phyloP scores from a whole-genome alignment of 768 basidiomycete species.

The Thelephora ganbajun region DNA sequence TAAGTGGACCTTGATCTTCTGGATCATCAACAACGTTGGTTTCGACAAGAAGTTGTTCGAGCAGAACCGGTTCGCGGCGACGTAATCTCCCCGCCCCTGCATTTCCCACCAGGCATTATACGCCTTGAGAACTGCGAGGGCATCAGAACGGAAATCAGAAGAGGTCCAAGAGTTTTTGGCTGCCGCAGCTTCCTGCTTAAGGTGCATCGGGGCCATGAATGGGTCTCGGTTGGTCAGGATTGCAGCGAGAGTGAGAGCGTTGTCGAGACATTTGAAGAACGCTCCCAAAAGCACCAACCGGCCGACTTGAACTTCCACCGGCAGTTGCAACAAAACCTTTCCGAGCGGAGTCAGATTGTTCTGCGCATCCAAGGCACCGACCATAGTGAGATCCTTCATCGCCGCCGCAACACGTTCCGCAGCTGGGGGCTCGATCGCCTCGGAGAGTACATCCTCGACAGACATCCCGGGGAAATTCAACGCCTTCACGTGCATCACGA shows the following conservation, averaged over 20 bases:
- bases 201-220: conserved; percentile 70
- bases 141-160: conserved; percentile 71
- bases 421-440: conserved; percentile 82
- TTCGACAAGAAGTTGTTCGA: conserved; percentile 79
- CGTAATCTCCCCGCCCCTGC: conserved; percentile 52
- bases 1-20: conserved; percentile 68
- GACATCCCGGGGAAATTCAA: conserved; percentile 76
- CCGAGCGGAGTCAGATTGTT: conserved; percentile 80
- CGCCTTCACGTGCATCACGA: conserved; percentile 95
- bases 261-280: conserved; percentile 87
- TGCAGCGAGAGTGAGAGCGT: conserved; percentile 81
- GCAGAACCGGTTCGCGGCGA: conserved; percentile 61
- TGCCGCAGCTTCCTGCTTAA: conserved; percentile 54
- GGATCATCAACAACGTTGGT: conserved; percentile 68
- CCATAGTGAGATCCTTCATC: conserved; percentile 66
- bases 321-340: conserved; percentile 75
- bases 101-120: conserved; percentile 73
- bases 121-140: conserved; percentile 63
- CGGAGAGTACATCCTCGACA: conserved; percentile 76
- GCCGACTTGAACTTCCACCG: conserved; percentile 83
- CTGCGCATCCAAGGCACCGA: conserved; percentile 69
- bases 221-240: conserved; percentile 84
- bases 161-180: conserved; percentile 73
- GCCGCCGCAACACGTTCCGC: conserved; percentile 64
- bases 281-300: conserved; percentile 80